Percentiles rank a stretch among this genome's conserved stretches.
Evolutionary conservation across 202 grass and related monocot genomes (phyloP).

Genomic region (Brachypodium distachyon): DNA sequence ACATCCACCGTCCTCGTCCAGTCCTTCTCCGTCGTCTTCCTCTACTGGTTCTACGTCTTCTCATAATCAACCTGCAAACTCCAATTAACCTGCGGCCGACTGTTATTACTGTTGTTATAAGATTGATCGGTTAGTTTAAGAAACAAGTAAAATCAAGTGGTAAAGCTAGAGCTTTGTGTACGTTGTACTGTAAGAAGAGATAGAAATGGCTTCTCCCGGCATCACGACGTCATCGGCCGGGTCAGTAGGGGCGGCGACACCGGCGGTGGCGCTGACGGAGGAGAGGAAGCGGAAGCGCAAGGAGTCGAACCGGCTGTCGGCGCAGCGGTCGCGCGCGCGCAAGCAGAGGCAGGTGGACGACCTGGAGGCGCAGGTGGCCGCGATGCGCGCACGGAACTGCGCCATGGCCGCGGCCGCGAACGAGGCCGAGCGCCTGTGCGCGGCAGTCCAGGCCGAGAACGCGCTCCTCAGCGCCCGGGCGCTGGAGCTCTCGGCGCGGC

Average conservation of each 20-base stretch:
- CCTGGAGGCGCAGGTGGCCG: constrained; percentile 21
- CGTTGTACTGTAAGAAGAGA: too few species aligned
- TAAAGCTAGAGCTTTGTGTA: neutral
- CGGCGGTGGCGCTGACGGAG: constrained; percentile 11
- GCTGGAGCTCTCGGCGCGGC: constrained; percentile 39
- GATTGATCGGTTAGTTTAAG: neutral
- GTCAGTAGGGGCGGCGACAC: neutral
- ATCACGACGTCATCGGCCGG: constrained; percentile 7
- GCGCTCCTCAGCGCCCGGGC: constrained; percentile 36
- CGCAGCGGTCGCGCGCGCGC: constrained; percentile 56
- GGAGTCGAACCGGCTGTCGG: constrained; percentile 72
- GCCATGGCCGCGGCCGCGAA: constrained; percentile 26
- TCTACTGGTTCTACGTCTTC: constrained; percentile 99
- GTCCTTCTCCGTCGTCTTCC: constrained; percentile 93
- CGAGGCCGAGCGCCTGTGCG: constrained; percentile 1
- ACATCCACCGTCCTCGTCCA: constrained; percentile 70
- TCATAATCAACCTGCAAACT: constrained; percentile 50
- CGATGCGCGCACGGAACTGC: constrained; percentile 25
- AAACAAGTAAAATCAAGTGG: constrained; percentile 8
- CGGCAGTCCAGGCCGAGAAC: constrained; percentile 53
- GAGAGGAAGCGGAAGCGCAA: constrained; percentile 59
- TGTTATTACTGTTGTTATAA: neutral
- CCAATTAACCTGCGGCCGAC: neutral
- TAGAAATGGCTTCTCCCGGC: constrained; percentile 33
- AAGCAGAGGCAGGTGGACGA: constrained; percentile 47